Conservation (phyloP, 306 rosid genomes). For the Bauhinia variegata region DNA sequence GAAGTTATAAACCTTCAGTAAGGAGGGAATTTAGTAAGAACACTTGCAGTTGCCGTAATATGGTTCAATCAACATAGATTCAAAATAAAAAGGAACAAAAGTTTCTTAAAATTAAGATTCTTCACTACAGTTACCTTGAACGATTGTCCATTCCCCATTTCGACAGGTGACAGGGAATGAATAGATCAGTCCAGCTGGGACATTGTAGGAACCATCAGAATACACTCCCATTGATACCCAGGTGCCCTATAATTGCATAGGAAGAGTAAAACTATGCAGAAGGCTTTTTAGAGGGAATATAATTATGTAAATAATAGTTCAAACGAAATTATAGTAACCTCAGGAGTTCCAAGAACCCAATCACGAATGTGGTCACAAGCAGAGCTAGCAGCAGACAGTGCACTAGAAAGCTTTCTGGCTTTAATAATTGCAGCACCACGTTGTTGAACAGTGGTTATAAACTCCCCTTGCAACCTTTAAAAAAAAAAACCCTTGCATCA, state of each 20-base stretch:
- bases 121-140: slow-evolving; percentile 66
- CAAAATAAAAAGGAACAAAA: not conserved
- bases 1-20: not conserved
- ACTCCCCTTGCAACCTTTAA: slow-evolving; percentile 85
- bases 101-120: not conserved
- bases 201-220: slow-evolving; percentile 95
- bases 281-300: not conserved
- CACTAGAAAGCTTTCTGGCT: slow-evolving; percentile 94
- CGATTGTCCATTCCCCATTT: slow-evolving; percentile 91
- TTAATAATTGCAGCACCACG: slow-evolving; percentile 99
- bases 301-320: not conserved
- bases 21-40: not conserved
- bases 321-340: slow-evolving; percentile 55
- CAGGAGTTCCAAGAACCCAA: slow-evolving; percentile 98
- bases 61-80: not conserved
- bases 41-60: not conserved
- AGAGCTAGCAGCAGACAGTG: slow-evolving; percentile 94
- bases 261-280: slow-evolving; percentile 10
- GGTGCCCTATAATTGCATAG: slow-evolving; percentile 65
- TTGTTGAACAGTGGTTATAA: slow-evolving; percentile 94
- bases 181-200: slow-evolving; percentile 92
- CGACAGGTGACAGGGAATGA: slow-evolving; percentile 89
- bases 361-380: slow-evolving; percentile 98
- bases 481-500: slow-evolving; percentile 10
- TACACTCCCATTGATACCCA: slow-evolving; percentile 99